These are phyloP conservation scores for Nigrospora osmanthi DNA, from an alignment of 2,329 filamentous ascomycete genomes.

Conservation along the genomic window DNA sequence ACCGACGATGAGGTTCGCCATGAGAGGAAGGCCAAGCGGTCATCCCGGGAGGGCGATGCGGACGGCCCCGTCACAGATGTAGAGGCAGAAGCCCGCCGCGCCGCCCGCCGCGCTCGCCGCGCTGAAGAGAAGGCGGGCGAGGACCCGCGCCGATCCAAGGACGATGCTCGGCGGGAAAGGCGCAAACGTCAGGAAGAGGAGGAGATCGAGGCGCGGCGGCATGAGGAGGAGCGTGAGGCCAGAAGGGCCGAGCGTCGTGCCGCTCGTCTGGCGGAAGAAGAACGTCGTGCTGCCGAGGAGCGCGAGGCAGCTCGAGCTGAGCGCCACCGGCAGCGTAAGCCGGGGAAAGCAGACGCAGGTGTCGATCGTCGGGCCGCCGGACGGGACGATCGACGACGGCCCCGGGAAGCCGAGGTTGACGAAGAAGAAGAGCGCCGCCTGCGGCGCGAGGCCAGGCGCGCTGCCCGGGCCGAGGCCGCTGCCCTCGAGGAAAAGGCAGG, in stretches of 20 bases:
- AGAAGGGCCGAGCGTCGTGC: conserved; percentile 47
- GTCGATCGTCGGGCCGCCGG: conserved; percentile 23
- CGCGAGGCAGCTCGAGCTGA: conserved; percentile 29
- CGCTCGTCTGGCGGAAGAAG: conserved; percentile 40
- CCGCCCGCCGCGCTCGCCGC: conserved; percentile 52
- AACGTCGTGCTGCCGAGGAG: conserved; percentile 40
- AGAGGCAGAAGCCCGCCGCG: conserved; percentile 53
- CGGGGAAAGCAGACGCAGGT: conserved; percentile 33
- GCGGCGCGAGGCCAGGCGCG: conserved; percentile 44
- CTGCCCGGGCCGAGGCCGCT: conserved; percentile 22
- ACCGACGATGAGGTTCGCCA: conserved; percentile 40
- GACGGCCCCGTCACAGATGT: conserved; percentile 45
- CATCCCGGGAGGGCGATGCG: conserved; percentile 34
- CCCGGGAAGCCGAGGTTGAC: conserved; percentile 32
- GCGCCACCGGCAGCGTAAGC: conserved; percentile 26
- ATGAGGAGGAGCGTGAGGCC: conserved; percentile 48
- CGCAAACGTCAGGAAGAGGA: conserved; percentile 50
- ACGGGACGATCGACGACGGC: conserved; percentile 39
- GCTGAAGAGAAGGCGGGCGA: conserved; percentile 44
- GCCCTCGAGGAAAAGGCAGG: conserved; percentile 27
- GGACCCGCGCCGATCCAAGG: conserved; percentile 48
- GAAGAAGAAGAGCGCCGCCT: conserved; percentile 47
- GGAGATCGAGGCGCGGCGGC: conserved; percentile 43
- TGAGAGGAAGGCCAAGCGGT: conserved; percentile 25
- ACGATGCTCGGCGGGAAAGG: conserved; percentile 47